Conservation (phyloP, 83 land plant genomes). For the Picea abies region DNA sequence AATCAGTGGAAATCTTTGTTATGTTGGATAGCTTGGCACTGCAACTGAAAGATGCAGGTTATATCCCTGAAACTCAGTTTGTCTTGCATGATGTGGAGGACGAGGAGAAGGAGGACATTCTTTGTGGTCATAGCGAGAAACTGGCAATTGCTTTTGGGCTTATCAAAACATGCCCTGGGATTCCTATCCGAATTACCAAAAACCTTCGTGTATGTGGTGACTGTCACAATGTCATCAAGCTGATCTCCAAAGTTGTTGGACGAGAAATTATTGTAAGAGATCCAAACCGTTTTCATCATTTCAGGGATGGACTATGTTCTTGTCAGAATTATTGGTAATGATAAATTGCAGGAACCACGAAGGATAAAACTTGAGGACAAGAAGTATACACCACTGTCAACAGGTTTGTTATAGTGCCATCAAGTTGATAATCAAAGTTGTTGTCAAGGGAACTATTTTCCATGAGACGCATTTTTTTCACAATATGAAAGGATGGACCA, state of each 20-base stretch:
- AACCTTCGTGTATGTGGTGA: constrained; percentile 21
- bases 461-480: too few species aligned
- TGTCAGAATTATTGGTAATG: constrained; percentile 20
- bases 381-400: too few species aligned
- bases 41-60: constrained; percentile 20
- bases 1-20: constrained; percentile 18
- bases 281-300: constrained; percentile 16
- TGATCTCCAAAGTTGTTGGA: constrained; percentile 5
- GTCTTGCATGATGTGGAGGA: constrained; percentile 19
- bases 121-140: constrained; percentile 22
- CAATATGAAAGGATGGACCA: too few species aligned
- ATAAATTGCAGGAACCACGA: too few species aligned
- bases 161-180: constrained; percentile 6
- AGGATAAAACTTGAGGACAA: too few species aligned
- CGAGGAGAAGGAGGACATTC: constrained; percentile 11
- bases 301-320: constrained; percentile 9
- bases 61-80: constrained; percentile 9
- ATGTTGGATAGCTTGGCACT: not conserved
- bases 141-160: constrained; percentile 20
- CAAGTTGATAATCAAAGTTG: too few species aligned
- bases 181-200: constrained; percentile 17
- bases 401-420: too few species aligned
- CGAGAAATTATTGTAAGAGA: constrained; percentile 18
- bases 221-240: constrained; percentile 11
- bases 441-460: too few species aligned